A percentile compares a stretch with the other conserved stretches of the same genome.
Conservation (phyloP, 2,329 filamentous ascomycete species). For the Neopestalotiopsis sp. region DNA sequence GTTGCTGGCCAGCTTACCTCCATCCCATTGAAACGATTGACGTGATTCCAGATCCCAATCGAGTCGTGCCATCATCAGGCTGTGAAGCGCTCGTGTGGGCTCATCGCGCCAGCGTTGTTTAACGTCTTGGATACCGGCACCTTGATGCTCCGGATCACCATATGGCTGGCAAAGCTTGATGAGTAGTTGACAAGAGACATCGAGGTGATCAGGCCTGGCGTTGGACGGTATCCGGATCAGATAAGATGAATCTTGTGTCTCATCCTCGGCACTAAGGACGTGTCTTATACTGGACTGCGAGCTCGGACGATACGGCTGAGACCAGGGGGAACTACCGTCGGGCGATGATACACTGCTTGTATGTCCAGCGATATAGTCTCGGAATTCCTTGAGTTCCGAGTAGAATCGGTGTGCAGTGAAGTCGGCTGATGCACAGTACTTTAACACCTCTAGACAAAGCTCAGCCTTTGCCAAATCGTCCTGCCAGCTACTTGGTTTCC, state of each 20-base stretch:
- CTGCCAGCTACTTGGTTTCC: conserved; percentile 27
- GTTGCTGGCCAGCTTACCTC: neutral
- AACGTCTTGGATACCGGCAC: conserved; percentile 7
- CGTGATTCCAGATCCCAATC: conserved; percentile 19
- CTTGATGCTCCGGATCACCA: conserved; percentile 10
- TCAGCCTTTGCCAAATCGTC: conserved; percentile 31
- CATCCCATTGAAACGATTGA: conserved; percentile 12
- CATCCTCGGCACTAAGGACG: neutral
- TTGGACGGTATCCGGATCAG: conserved; percentile 8
- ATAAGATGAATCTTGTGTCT: neutral
- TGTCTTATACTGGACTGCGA: neutral
- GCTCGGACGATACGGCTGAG: neutral
- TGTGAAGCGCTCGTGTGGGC: conserved; percentile 10
- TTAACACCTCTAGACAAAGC: conserved; percentile 30
- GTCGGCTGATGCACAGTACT: conserved; percentile 18
- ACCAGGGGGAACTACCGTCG: neutral
- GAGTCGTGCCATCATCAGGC: conserved; percentile 17
- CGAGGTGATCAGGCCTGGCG: neutral
- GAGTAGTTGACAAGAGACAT: conserved; percentile 4
- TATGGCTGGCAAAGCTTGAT: conserved; percentile 19
- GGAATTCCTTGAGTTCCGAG: neutral
- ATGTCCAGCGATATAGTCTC: neutral
- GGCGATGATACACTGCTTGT: neutral
- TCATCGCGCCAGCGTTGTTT: conserved; percentile 14
- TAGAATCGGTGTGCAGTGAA: neutral